Conservation (phyloP, 2,329 filamentous ascomycete species). For the Periconia sp. region DNA sequence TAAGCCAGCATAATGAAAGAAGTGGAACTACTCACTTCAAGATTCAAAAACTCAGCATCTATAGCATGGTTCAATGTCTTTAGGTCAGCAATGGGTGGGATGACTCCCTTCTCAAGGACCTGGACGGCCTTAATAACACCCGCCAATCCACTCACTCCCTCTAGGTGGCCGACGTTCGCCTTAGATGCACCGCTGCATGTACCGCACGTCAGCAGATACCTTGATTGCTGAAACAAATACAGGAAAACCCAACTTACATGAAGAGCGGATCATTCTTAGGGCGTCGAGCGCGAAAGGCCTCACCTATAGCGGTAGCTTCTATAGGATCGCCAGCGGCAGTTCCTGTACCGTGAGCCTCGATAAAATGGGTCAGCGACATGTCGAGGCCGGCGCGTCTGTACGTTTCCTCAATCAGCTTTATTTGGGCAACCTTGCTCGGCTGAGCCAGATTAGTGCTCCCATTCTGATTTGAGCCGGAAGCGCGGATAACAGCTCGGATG, state of each 20-base stretch:
- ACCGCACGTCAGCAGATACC: too few species aligned
- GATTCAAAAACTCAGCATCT: not conserved
- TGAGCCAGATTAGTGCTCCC: constrained; percentile 20
- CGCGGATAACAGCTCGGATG: constrained; percentile 29
- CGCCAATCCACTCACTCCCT: constrained; percentile 40
- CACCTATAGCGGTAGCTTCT: constrained; percentile 15
- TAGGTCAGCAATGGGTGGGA: constrained; percentile 24
- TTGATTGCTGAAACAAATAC: not conserved
- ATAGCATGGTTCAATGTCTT: constrained; percentile 8
- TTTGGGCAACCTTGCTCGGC: constrained; percentile 49
- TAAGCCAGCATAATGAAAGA: too few species aligned
- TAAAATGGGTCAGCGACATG: constrained; percentile 22
- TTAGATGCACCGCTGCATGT: constrained; percentile 10
- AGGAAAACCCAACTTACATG: not conserved
- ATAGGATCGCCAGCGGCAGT: constrained; percentile 52
- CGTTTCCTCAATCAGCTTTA: constrained; percentile 23
- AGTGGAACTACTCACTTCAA: too few species aligned
- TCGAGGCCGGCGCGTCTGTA: constrained; percentile 42
- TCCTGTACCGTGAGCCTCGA: constrained; percentile 31
- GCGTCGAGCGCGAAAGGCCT: constrained; percentile 1
- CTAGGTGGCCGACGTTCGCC: constrained; percentile 46
- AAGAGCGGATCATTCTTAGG: not conserved
- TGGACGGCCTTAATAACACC: constrained; percentile 41
- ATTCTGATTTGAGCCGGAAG: constrained; percentile 23
- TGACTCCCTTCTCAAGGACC: constrained; percentile 35